Base-by-base conservation (phyloP, 2,329 filamentous ascomycete species). In the Claviceps lovelessii region DNA sequence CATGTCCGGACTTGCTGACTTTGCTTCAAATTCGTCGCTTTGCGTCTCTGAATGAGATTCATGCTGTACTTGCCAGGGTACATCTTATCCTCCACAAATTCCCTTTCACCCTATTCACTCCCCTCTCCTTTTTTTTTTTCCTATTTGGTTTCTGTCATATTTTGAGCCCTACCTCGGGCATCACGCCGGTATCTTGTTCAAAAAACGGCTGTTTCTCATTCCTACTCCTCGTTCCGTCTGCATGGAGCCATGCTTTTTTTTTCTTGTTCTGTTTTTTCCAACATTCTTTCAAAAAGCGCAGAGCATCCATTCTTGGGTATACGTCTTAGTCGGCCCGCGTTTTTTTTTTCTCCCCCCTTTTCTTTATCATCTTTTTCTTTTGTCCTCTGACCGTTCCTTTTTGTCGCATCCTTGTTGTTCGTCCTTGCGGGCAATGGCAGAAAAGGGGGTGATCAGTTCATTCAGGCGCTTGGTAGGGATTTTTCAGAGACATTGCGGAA, bases 231-330 rank as follows among this genome's bases (percentile, higher is more conserved):
- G 23, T 23, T 23, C 23, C 23, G 23, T 3, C 23, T 23, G 23
- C 23, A 23, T 23, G 23, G 23, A 23, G 23, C 23, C 23, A 23
- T 23, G 23, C n/a, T 23, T 23, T 23, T 23, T 23, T 23, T 23
- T 23, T 2, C 23, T 23, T 23, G 23, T 23, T 23, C 23, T 23
- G 2, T 23, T 23, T 23, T 23, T 33, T n/a, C 46, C 28, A 17
- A 50, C 48, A 50, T 50, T 50, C 48, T 28, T 41, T 50, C 23
- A 7, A 49, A n/a, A 13, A 31, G 9, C 28, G 17, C n/a, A 52
- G 17, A 51, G 53, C 41, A 47, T 55, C 15, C 42, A 44, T 49
- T 28, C n/a, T 54, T 49, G 46, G 52, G 19, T 54, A 49, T 49
- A 28, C 11, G 4, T 29, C 41, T 17, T 7, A 15, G 17, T 15